phyloP scores from a whole-genome alignment of 495 filamentous ascomycete species.

The Evansstolkia leycettana region DNA sequence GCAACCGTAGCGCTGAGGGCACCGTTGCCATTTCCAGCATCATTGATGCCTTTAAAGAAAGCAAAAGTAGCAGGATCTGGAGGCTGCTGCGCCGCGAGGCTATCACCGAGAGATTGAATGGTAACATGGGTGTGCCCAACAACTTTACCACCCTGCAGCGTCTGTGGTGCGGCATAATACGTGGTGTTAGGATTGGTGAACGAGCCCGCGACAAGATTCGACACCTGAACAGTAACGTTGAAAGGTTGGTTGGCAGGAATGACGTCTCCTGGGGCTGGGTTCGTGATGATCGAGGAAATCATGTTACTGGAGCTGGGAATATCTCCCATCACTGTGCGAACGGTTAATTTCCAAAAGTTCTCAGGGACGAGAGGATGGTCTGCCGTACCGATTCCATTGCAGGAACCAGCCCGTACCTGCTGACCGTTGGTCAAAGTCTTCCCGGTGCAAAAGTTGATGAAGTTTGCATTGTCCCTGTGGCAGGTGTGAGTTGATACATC shows the following conservation, averaged over 20 bases:
- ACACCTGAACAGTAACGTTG: slow-evolving; percentile 44
- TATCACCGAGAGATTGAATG: slow-evolving; percentile 45
- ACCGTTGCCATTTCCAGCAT: slow-evolving; percentile 53
- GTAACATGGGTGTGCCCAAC: slow-evolving; percentile 66
- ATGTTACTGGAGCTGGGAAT: slow-evolving; percentile 51
- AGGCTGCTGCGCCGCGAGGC: slow-evolving; percentile 35
- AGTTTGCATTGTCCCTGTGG: slow-evolving; percentile 38
- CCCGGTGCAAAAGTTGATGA: slow-evolving; percentile 59
- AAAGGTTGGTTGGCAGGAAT: slow-evolving; percentile 39
- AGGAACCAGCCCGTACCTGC: slow-evolving; percentile 53
- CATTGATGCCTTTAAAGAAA: slow-evolving; percentile 73
- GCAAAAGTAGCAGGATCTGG: slow-evolving; percentile 46
- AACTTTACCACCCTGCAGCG: slow-evolving; percentile 40
- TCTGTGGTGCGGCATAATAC: slow-evolving; percentile 61
- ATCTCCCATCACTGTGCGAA: slow-evolving; percentile 50
- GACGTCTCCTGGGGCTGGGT: slow-evolving; percentile 36
- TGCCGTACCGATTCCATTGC: slow-evolving; percentile 46
- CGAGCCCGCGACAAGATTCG: slow-evolving; percentile 48
- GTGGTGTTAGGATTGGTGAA: slow-evolving; percentile 50
- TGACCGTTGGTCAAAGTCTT: slow-evolving; percentile 58
- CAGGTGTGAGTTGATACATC: no score
- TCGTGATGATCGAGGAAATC: slow-evolving; percentile 53
- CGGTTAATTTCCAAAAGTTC: no score
- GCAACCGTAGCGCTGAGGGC: slow-evolving; percentile 39
- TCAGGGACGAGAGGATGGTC: slow-evolving; percentile 3